A percentile compares a stretch with the other conserved stretches of the same genome.
Evolutionary conservation across 1,139 yeast species (phyloP).

Genomic region (Debaryomycetaceae sp.): DNA sequence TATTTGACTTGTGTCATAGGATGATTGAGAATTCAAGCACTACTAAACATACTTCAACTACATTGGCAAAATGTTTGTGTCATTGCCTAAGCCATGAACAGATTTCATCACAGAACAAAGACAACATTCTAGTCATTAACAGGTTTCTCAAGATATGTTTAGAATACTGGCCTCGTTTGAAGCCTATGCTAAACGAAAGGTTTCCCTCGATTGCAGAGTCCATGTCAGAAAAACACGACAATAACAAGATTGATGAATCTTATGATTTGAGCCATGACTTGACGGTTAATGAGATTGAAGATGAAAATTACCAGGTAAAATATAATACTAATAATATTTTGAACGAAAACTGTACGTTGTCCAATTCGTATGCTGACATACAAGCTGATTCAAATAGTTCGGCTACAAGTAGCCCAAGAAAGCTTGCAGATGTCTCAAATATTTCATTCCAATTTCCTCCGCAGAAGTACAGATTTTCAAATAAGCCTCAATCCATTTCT

Average conservation of each 20-base stretch:
- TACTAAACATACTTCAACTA: slow-evolving; percentile 45
- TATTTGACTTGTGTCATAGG: slow-evolving; percentile 38
- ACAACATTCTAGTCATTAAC: slow-evolving; percentile 45
- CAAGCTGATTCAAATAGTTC: slow-evolving; percentile 2
- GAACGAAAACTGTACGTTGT: slow-evolving; percentile 8
- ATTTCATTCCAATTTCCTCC: slow-evolving; percentile 36
- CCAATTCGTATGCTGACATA: slow-evolving; percentile 5
- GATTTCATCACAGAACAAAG: slow-evolving; percentile 41
- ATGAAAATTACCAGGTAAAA: slow-evolving; percentile 15
- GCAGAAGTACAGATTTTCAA: slow-evolving; percentile 32
- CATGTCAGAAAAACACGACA: neutral
- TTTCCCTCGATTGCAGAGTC: slow-evolving; percentile 13
- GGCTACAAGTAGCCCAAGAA: slow-evolving; percentile 3
- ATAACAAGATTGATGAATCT: slow-evolving; percentile 21
- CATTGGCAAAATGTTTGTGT: slow-evolving; percentile 48
- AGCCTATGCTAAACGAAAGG: slow-evolving; percentile 4
- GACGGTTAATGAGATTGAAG: slow-evolving; percentile 22
- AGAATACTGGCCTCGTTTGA: slow-evolving; percentile 37
- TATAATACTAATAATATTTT: slow-evolving; percentile 16
- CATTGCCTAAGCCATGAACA: slow-evolving; percentile 53
- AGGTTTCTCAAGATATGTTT: slow-evolving; percentile 49
- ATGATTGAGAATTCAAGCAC: slow-evolving; percentile 24
- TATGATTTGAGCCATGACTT: slow-evolving; percentile 31
- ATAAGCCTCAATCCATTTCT: neutral
- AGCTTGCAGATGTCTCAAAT: slow-evolving; percentile 21